Base-by-base conservation (phyloP, 148 eudicot genomes). In the Fallopia convolvulus region DNA sequence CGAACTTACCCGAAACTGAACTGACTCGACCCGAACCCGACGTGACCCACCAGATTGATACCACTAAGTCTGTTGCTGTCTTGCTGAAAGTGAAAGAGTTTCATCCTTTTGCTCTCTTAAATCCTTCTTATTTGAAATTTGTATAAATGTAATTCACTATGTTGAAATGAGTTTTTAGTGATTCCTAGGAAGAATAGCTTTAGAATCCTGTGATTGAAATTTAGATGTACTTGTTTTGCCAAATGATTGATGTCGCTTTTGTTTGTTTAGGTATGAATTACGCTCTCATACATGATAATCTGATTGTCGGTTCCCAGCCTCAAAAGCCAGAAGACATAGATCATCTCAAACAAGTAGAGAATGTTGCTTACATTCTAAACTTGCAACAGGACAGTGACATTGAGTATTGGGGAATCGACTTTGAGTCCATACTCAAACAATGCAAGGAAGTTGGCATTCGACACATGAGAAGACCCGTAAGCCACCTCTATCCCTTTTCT, bases 231-330 rank as follows among this genome's bases (percentile, higher is more conserved):
- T 15, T 12, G n/a, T 14, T 40, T 41, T 30, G 46, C 3, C 13
- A 26, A 66, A 75, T 23, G 40, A 49, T 17, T 74, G 50, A 72
- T 80, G 33, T 86, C n/a, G 8, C 5, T 56, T 44, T 23, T 47
- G 53, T 66, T 30, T 87, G 74, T 84, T 77, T 86, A 94, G 96
- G 97, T 58, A 94, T 94, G 98, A 94, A 90, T 83, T 94, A 94
- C 83, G 86, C 90, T 36, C 77, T 87, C 83, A 90, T 94, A 83
- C 86, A 80, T 8, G 92, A 92, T 80, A 77, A 87, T 78, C 86
- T 90, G 82, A 92, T 94, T n/a, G 97, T 94, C 81, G 98, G 96
- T 23, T 94, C 98, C 30, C 98, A 94, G 80, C 98, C 98, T 71
- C 96, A 94, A 83, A 94, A 90, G 80, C 84, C 88, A 13, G 98